Conservation (phyloP, 2,329 filamentous ascomycete genomes). For the Pseudocercospora cruenta region DNA sequence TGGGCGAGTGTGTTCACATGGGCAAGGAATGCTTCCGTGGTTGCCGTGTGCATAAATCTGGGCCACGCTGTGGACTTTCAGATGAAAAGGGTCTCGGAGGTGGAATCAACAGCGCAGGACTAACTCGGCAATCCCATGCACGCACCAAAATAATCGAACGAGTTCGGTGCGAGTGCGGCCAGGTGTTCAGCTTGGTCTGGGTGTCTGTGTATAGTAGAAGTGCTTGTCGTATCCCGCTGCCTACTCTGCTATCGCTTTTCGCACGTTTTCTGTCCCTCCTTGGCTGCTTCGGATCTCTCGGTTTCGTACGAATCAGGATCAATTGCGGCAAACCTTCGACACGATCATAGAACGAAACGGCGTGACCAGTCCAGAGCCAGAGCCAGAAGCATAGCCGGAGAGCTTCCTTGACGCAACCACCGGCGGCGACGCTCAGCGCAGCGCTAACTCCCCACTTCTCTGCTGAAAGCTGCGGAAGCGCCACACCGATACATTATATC, state of each 20-base stretch:
- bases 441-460: conserved; percentile 3
- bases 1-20: not conserved
- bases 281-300: not conserved
- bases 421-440: not conserved
- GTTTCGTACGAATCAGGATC: not conserved
- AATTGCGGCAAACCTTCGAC: not conserved
- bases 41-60: not conserved
- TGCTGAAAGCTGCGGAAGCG: conserved; percentile 1
- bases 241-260: not conserved
- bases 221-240: too few species aligned
- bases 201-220: too few species aligned
- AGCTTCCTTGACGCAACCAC: conserved; percentile 2
- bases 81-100: not conserved
- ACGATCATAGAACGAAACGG: not conserved
- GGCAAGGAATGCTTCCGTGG: not conserved
- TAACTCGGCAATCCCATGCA: not conserved
- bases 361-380: not conserved
- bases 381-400: not conserved
- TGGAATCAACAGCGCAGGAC: not conserved
- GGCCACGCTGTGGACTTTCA: not conserved
- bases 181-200: not conserved
- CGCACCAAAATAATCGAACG: not conserved
- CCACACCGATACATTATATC: not conserved
- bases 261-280: not conserved
- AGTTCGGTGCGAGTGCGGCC: not conserved